These are phyloP conservation scores for Carallia pectinifolia DNA, from an alignment of 345 rosid species.

Conservation along the genomic window DNA sequence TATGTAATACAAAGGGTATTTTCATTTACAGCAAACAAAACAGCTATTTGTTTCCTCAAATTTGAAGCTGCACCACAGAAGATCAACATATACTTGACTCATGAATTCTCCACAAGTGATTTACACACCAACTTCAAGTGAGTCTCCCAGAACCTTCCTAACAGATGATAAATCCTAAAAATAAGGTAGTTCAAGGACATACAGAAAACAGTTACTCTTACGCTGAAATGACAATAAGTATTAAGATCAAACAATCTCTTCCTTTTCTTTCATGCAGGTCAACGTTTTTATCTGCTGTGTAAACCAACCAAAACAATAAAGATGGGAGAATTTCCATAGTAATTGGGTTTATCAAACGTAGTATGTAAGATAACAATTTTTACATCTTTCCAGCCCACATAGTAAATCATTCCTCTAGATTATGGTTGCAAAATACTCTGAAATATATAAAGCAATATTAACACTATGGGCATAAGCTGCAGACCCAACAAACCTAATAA, in stretches of 20 bases:
- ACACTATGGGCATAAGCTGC: too few relatives aligned
- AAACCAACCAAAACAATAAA: not conserved
- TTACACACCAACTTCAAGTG: not conserved
- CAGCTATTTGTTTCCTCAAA: not conserved
- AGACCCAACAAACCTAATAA: not conserved
- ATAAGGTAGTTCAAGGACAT: not conserved
- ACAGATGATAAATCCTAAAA: not conserved
- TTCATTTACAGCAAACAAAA: constrained; percentile 4
- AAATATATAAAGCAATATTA: too few relatives aligned
- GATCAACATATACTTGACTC: not conserved
- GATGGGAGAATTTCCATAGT: not conserved
- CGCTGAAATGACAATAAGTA: not conserved
- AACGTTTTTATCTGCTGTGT: too few relatives aligned
- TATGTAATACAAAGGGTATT: not conserved
- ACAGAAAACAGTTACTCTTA: not conserved
- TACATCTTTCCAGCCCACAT: not conserved
- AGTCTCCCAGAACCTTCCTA: not conserved
- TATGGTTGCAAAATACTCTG: not conserved
- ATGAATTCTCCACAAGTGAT: not conserved
- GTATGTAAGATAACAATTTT: not conserved
- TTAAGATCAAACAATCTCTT: not conserved
- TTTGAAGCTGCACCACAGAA: not conserved
- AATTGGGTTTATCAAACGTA: not conserved
- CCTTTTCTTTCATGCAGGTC: too few relatives aligned
- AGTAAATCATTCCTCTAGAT: not conserved